These are phyloP conservation scores for Monoraphidium neglectum DNA, from an alignment of 139 green algal genomes.

Conservation along the genomic window DNA sequence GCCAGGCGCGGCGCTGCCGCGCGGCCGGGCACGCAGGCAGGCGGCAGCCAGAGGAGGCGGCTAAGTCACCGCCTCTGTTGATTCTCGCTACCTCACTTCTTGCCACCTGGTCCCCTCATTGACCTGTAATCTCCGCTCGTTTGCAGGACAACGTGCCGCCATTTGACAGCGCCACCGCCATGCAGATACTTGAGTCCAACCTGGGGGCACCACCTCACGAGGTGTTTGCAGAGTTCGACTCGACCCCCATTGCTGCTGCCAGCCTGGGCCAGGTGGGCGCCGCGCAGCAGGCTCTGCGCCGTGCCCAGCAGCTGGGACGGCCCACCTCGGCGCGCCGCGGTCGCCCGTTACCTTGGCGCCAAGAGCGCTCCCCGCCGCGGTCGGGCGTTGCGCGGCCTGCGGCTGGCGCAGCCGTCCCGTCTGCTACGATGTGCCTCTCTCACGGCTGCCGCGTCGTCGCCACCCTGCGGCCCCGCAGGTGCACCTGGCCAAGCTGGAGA, in stretches of 20 bases:
- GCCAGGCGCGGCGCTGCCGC: too few relatives aligned
- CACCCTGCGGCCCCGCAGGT: conserved; percentile 65
- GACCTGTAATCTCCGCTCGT: background rate
- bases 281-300: too few relatives aligned
- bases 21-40: too few relatives aligned
- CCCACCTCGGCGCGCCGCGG: too few relatives aligned
- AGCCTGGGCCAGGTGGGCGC: conserved; percentile 92
- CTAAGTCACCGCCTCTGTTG: too few relatives aligned
- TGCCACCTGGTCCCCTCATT: background rate
- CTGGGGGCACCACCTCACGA: conserved; percentile 67
- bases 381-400: too few relatives aligned
- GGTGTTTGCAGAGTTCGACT: conserved; percentile 88
- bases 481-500: conserved; percentile 82
- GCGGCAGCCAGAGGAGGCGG: too few relatives aligned
- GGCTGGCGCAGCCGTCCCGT: too few relatives aligned
- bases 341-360: too few relatives aligned
- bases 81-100: too few relatives aligned
- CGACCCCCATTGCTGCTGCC: conserved; percentile 90
- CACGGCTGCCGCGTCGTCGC: background rate
- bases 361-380: too few relatives aligned
- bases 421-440: background rate
- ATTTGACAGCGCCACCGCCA: conserved; percentile 79
- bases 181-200: conserved; percentile 82
- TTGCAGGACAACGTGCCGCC: conserved; percentile 94
- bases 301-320: too few relatives aligned